phyloP scores from a whole-genome alignment of 768 basidiomycete species.

The Panus rudis region DNA sequence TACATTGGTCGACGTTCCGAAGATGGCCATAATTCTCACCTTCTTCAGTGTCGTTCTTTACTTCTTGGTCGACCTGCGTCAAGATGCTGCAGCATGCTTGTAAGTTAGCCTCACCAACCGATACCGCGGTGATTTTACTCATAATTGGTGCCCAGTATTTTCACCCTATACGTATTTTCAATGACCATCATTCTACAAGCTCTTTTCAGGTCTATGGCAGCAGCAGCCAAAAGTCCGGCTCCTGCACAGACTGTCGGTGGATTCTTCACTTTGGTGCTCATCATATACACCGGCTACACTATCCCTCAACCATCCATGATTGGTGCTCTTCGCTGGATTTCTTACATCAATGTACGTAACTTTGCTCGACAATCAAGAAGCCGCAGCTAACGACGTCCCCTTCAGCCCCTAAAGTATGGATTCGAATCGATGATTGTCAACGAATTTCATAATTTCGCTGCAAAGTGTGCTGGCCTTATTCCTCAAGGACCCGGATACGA shows the following conservation, averaged over 20 bases:
- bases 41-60: conserved; percentile 49
- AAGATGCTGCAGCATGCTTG: conserved; percentile 57
- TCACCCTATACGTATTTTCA: conserved; percentile 47
- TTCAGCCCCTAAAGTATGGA: conserved; percentile 57
- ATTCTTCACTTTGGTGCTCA: conserved; percentile 41
- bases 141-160: conserved; percentile 34
- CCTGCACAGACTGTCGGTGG: conserved; percentile 58
- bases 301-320: conserved; percentile 61
- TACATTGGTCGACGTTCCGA: conserved; percentile 56
- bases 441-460: conserved; percentile 70
- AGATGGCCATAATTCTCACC: conserved; percentile 40
- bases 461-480: conserved; percentile 50
- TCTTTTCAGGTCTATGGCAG: conserved; percentile 65
- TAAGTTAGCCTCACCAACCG: conserved; percentile 25
- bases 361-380: background rate
- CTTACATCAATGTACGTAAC: conserved; percentile 47
- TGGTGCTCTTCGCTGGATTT: conserved; percentile 62
- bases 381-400: conserved; percentile 9
- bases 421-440: conserved; percentile 75
- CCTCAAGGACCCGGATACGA: conserved; percentile 61
- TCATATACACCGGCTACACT: conserved; percentile 54
- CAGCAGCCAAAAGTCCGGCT: conserved; percentile 50
- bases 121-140: background rate
- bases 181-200: conserved; percentile 64
- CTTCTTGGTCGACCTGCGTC: conserved; percentile 55